A percentile compares a stretch with the other conserved stretches of the same genome.
Evolutionary conservation across 2,329 filamentous ascomycete genomes (phyloP).

Genomic region (Beauveria medogensis): DNA sequence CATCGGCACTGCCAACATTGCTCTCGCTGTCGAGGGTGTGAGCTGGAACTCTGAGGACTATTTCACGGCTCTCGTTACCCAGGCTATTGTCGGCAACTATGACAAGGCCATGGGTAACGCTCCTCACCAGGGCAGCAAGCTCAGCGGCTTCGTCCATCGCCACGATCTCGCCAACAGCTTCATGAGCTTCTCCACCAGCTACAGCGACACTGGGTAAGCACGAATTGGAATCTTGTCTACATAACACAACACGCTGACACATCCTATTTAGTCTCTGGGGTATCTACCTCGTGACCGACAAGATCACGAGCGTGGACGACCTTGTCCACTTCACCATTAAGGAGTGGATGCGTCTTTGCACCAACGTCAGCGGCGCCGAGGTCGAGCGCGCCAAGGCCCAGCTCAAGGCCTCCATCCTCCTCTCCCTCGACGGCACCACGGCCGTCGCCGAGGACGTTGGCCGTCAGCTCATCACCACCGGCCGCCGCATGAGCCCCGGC

Average conservation of each 20-base stretch:
- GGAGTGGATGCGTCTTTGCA: conserved; percentile 93
- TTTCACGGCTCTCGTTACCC: conserved; percentile 94
- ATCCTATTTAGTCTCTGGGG: conserved; percentile 74
- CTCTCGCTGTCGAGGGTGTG: conserved; percentile 97
- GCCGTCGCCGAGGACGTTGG: conserved; percentile 97
- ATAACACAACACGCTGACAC: conserved; percentile 16
- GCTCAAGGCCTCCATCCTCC: conserved; percentile 95
- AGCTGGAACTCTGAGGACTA: conserved; percentile 99
- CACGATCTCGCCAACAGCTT: conserved; percentile 98
- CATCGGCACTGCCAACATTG: conserved; percentile 93
- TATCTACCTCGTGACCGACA: conserved; percentile 95
- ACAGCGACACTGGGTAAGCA: conserved; percentile 93
- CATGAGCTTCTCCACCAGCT: conserved; percentile 99
- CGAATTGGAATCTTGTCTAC: background rate
- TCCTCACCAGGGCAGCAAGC: conserved; percentile 94
- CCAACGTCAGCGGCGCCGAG: conserved; percentile 80
- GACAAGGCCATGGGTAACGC: conserved; percentile 98
- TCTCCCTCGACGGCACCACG: conserved; percentile 95
- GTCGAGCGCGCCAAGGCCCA: conserved; percentile 98
- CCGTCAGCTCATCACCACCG: conserved; percentile 95
- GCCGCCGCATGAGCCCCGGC: conserved; percentile 79
- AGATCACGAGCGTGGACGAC: conserved; percentile 81
- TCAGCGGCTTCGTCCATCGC: conserved; percentile 89
- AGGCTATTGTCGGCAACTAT: conserved; percentile 99
- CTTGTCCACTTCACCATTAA: conserved; percentile 96